A percentile compares a stretch with the other conserved stretches of the same genome.
Evolutionary conservation across 1,284 basidiomycete genomes (phyloP).

Genomic region (Boletus sp.): DNA sequence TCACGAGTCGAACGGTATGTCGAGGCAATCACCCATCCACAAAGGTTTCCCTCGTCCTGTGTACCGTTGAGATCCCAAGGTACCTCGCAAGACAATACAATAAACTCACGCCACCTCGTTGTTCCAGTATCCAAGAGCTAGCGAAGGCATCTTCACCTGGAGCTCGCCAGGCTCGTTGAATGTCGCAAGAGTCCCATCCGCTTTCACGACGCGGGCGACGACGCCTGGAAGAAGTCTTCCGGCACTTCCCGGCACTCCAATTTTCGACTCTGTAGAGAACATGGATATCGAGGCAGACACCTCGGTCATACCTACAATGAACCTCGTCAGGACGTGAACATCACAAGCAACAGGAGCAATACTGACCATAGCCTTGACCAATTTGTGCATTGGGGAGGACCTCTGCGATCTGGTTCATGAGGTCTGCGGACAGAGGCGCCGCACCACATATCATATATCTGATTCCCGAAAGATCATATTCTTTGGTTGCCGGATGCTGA

Average conservation of each 20-base stretch:
- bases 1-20: not conserved
- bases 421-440: conserved; percentile 68
- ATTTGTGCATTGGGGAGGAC: conserved; percentile 57
- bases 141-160: conserved; percentile 51
- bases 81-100: not conserved
- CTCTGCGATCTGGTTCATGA: conserved; percentile 50
- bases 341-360: not conserved
- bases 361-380: conserved; percentile 62
- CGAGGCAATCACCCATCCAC: conserved; percentile 41
- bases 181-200: conserved; percentile 53
- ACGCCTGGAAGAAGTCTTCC: conserved; percentile 54
- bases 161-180: conserved; percentile 64
- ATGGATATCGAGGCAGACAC: conserved; percentile 49
- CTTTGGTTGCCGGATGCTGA: conserved; percentile 62
- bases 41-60: conserved; percentile 52
- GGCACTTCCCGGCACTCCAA: conserved; percentile 54
- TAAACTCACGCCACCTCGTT: conserved; percentile 58
- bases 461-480: conserved; percentile 63
- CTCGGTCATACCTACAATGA: conserved; percentile 47
- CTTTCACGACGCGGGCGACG: conserved; percentile 50
- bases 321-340: not conserved
- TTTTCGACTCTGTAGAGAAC: conserved; percentile 43
- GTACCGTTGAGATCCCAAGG: conserved; percentile 1
- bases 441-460: conserved; percentile 65
- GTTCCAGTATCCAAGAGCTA: conserved; percentile 55